Evolutionary conservation across 2,329 filamentous ascomycete species (phyloP), one percentile per base, ranked within the genome.

Genomic region (Penicillium rolfsii): DNA sequence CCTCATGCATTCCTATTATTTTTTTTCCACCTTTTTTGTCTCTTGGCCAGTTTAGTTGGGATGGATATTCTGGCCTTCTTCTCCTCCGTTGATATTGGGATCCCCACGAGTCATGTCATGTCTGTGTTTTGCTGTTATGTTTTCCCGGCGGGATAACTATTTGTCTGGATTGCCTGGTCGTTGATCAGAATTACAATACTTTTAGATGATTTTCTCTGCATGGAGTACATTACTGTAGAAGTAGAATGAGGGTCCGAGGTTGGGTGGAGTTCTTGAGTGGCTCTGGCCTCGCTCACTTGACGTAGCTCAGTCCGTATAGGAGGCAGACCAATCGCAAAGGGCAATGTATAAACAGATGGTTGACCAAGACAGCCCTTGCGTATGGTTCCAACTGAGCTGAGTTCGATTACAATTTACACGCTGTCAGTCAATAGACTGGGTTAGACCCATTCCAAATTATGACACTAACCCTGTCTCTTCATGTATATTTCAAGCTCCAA

Each of bases 71-170:
- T 68, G 57, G 64, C 60, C 61, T 50, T 43, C 49, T 58, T 64
- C 60, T 57, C 64, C 54, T 55, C 65, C 55, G 55, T 60, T 66
- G 64, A 66, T 63, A 58, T 64, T 62, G 64, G 66, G 66, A 65
- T 65, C 63, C 66, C 66, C 66, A 70, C 67, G 67, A 70, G 65
- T 67, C 67, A 70, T 70, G 67, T 67, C 67, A 67, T 67, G 67
- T 68, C 61, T 67, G 58, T 66, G 61, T 65, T 67, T 60, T 65
- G 57, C 62, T 65, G 62, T 65, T 63, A 65, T 61, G 52, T 59
- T 60, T 57, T 62, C 54, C 52, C 26, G 55, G 36, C 53, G 54
- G 58, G 55, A 65, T 56, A 57, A 63, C 66, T 58, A 11, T 33
- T 69, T 69, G 61, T 64, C 58, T 41, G 58, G 55, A 52, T 57